Evolutionary conservation across 495 filamentous ascomycete genomes (phyloP).

Genomic region (Penicillium manginii): DNA sequence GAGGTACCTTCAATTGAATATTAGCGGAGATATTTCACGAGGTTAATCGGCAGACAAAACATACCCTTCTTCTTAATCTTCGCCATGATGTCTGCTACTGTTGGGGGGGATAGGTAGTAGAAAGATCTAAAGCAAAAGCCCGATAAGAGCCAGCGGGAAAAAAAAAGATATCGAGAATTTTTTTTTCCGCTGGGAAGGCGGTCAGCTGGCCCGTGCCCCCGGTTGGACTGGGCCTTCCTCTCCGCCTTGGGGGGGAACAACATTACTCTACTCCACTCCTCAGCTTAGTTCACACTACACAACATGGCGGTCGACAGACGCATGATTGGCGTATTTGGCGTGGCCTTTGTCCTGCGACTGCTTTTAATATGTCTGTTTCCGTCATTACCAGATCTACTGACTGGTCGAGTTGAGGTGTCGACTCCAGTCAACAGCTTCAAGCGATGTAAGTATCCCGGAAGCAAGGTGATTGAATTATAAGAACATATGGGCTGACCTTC

Average conservation of each 20-base stretch:
- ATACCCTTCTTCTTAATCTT: conserved; percentile 93
- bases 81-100: conserved; percentile 58
- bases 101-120: conserved; percentile 15
- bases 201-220: conserved; percentile 5
- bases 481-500: background rate
- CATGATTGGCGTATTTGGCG: conserved; percentile 74
- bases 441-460: conserved; percentile 65
- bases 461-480: background rate
- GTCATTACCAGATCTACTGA: conserved; percentile 80
- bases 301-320: conserved; percentile 69
- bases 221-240: conserved; percentile 19
- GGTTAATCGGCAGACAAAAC: conserved; percentile 4
- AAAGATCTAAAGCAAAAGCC: conserved; percentile 20
- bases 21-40: background rate
- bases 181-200: conserved; percentile 35
- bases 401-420: conserved; percentile 91
- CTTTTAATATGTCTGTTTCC: conserved; percentile 82
- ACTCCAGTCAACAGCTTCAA: conserved; percentile 98
- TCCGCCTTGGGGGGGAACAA: background rate
- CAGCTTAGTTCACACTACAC: too few species aligned
- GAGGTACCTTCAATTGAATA: conserved; percentile 64
- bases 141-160: conserved; percentile 30
- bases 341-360: conserved; percentile 78
- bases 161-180: conserved; percentile 45
- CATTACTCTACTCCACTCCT: background rate